These are phyloP conservation scores for Pseudogymnoascus sp. DNA, from an alignment of 2,329 filamentous ascomycete species.

Conservation along the genomic window DNA sequence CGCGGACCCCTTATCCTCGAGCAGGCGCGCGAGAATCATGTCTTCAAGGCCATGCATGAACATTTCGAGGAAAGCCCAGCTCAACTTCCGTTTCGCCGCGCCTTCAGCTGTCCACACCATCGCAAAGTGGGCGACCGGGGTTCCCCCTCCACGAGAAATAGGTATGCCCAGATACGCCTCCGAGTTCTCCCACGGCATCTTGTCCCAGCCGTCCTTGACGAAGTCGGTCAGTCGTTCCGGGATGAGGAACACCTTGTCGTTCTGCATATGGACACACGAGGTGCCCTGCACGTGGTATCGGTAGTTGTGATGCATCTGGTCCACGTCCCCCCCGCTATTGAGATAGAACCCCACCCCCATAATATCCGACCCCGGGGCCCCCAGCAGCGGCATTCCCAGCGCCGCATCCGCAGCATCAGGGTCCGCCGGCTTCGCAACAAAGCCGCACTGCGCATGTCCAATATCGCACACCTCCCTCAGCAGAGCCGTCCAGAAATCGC, in stretches of 20 bases:
- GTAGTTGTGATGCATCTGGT: conserved; percentile 48
- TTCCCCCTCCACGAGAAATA: conserved; percentile 53
- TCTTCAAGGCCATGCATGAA: conserved; percentile 61
- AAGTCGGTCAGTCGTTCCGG: conserved; percentile 52
- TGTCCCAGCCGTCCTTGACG: conserved; percentile 51
- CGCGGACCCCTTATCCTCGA: conserved; percentile 42
- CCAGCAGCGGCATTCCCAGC: conserved; percentile 52
- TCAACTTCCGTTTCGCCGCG: conserved; percentile 43
- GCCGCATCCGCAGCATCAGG: conserved; percentile 48
- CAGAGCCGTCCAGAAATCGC: conserved; percentile 55
- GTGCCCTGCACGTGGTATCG: conserved; percentile 54
- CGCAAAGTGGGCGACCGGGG: conserved; percentile 63
- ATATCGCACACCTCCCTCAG: conserved; percentile 57
- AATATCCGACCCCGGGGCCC: conserved; percentile 52
- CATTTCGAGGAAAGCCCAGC: conserved; percentile 61
- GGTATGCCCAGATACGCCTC: conserved; percentile 62
- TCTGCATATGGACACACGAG: conserved; percentile 60
- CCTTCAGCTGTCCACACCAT: conserved; percentile 61
- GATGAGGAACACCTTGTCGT: conserved; percentile 63
- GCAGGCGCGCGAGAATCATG: conserved; percentile 48
- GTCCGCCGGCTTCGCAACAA: conserved; percentile 56
- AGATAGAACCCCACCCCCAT: conserved; percentile 60
- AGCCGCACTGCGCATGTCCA: conserved; percentile 56
- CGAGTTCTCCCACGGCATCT: conserved; percentile 46
- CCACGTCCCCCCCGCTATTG: conserved; percentile 47